Base-by-base conservation (phyloP, 371 early-diverging fungal genomes). In the Massospora cicadina region DNA sequence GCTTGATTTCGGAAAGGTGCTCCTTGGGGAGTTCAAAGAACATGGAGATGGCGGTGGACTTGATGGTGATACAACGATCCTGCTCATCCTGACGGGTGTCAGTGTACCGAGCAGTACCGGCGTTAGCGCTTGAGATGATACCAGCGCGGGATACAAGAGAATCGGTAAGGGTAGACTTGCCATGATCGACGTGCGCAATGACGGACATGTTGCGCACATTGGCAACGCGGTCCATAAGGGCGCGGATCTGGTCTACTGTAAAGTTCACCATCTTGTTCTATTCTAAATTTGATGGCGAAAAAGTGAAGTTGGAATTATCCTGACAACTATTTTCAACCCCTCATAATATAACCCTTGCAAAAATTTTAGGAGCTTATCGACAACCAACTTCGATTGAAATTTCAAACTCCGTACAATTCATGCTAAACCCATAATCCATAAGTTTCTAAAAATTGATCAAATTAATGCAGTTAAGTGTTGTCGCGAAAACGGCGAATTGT, bases 131-230 rank as follows among this genome's bases (percentile, higher is more conserved):
- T 68, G 96, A 91, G 71, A 96, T 95, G 83, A 98, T 98, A 87
- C 98, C 97, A 70, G 98, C 98, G 82, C 92, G 95, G 71, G 92
- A 88, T 63, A 99, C 94, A 56, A 99, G 84, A 57, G 97, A 97
- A 79, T 99, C 99, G 66, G 95, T 90, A 68, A 97, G 77, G 66
- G 98, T 96, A 72, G 93, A 92, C 79, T 93, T 94, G 71, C 94
- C 94, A 83, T 93, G 95, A 81, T 95, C 95, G 79, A 97, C 95
- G 87, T 95, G 98, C 75, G 99, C 99, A 85, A 99, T 99, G 71
- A 99, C 99, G 73, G 98, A 97, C 91, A 99, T 99, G 90, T 99
- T 99, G 81, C 99, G 95, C 72, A 99, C 91, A 81, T 99, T 99
- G 75, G 80, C 73, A 67, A 81, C 85, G 72, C 77, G 69, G 72